Evolutionary conservation across 169 alveolate species (phyloP), one percentile per base, ranked within the genome.

Genomic region (Cryptosporidium bovis): DNA sequence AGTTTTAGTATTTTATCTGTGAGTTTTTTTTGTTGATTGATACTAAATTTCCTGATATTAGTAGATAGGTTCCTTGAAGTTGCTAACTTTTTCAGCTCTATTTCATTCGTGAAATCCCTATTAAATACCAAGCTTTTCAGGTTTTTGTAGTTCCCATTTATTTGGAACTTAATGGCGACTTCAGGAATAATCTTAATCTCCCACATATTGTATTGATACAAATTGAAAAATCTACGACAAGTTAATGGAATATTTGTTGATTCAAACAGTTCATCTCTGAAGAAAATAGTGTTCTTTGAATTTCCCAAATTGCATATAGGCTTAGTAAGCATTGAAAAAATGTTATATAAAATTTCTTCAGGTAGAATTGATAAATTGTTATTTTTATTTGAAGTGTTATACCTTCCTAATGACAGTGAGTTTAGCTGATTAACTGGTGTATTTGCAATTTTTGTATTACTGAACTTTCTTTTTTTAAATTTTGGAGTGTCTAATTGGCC

Each of bases 311-410:
- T 53, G 12, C 4, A 34, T 10, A 60, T 34, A 10, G 87, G 71
- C 24, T 16, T 34, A 20, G 24, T 34, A 60, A 60, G 71, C 87
- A 56, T 60, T 34, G 87, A 77, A 27, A 77, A 40, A n/a, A 77
- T 60, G 12, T 77, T 44, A 60, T 58, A 77, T 40, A 77, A 7
- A 20, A 77, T 20, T 29, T 77, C 87, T 20, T 77, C 77, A n/a
- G 87, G 87, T 40, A 77, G 29, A 44, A 10, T 60, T 13, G 16
- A 20, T 7, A 69, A 24, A 20, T 29, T 46, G 31, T 67, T 20
- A 53, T 53, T 53, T 6, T 16, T n/a, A 53, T 53, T n/a, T 16
- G 20, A 5, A 5, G 4, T 53, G 0, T 16, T 13, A 4, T n/a
- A 7, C 12, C 12, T 1, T 7, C 12, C 29, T 5, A 20, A 1